Conservation (phyloP, 2,329 filamentous ascomycete genomes). For the Colletotrichum tabaci region DNA sequence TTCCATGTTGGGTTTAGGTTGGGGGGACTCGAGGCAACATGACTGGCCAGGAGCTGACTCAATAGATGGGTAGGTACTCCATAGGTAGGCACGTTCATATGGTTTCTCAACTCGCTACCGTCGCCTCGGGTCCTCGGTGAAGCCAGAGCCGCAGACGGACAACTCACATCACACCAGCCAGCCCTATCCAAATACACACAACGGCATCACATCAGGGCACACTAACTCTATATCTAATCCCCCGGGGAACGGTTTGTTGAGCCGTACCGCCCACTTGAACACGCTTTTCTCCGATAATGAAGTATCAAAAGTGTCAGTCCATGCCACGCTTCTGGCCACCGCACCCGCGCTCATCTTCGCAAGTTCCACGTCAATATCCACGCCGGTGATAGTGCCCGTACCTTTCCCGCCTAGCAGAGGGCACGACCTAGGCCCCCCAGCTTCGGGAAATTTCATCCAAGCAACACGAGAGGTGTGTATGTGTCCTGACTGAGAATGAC, state of each 20-base stretch:
- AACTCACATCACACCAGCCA: slow-evolving; percentile 40
- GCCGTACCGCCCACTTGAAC: slow-evolving; percentile 20
- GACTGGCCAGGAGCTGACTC: neutral
- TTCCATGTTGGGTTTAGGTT: slow-evolving; percentile 27
- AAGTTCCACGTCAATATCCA: slow-evolving; percentile 18
- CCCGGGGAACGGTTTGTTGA: neutral
- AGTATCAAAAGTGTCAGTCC: neutral
- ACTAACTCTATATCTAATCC: neutral
- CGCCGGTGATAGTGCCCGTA: slow-evolving; percentile 13
- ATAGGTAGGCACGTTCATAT: slow-evolving; percentile 43
- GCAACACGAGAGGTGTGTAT: neutral
- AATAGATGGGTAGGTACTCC: neutral
- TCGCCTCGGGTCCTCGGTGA: slow-evolving; percentile 46
- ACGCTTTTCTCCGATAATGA: slow-evolving; percentile 21
- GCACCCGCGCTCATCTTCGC: slow-evolving; percentile 4
- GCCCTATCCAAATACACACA: slow-evolving; percentile 14
- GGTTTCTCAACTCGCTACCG: slow-evolving; percentile 39
- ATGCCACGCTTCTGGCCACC: slow-evolving; percentile 10
- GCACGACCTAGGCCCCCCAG: slow-evolving; percentile 19
- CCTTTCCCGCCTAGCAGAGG: neutral
- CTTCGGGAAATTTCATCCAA: slow-evolving; percentile 17
- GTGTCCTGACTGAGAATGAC: neutral
- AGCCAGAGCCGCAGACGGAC: slow-evolving; percentile 42
- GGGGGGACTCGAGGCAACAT: slow-evolving; percentile 19
- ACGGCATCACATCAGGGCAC: slow-evolving; percentile 4